Evolutionary conservation across 2,329 filamentous ascomycete genomes (phyloP).

Genomic region (Colletotrichum ledebouriae): DNA sequence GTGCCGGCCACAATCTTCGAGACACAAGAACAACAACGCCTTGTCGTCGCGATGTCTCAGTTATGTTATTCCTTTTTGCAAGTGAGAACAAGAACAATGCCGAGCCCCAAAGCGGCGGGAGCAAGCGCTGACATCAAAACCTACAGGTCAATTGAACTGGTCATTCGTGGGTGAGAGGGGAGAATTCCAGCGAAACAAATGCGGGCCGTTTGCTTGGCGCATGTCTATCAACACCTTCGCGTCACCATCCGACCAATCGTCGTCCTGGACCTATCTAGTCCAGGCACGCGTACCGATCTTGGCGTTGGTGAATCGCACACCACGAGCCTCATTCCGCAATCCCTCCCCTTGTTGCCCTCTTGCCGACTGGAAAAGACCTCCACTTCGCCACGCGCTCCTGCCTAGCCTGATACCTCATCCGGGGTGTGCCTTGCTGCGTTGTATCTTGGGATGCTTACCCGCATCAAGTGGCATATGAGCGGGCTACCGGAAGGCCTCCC

Average conservation of each 20-base stretch:
- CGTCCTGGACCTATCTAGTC: not conserved
- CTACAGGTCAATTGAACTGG: too few relatives aligned
- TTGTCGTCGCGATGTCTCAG: not conserved
- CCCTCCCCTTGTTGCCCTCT: not conserved
- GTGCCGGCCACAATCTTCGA: not conserved
- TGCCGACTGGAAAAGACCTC: too few relatives aligned
- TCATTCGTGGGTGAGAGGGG: not conserved
- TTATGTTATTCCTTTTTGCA: not conserved
- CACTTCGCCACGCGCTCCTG: too few relatives aligned
- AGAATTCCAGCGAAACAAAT: slow-evolving; percentile 6
- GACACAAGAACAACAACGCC: too few relatives aligned
- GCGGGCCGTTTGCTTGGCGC: slow-evolving; percentile 29
- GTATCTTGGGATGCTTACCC: too few relatives aligned
- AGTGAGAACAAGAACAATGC: too few relatives aligned
- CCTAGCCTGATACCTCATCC: too few relatives aligned
- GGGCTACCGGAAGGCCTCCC: not conserved
- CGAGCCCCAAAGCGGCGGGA: too few relatives aligned
- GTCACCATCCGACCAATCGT: slow-evolving; percentile 13
- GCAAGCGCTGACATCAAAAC: too few relatives aligned
- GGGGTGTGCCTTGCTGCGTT: too few relatives aligned
- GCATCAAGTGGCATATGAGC: too few relatives aligned
- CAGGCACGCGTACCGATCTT: slow-evolving; percentile 26
- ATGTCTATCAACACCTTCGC: slow-evolving; percentile 18
- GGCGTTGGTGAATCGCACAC: slow-evolving; percentile 13
- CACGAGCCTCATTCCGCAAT: slow-evolving; percentile 27